Conservation (phyloP, 768 basidiomycete genomes). For the Amanita rubescens region DNA sequence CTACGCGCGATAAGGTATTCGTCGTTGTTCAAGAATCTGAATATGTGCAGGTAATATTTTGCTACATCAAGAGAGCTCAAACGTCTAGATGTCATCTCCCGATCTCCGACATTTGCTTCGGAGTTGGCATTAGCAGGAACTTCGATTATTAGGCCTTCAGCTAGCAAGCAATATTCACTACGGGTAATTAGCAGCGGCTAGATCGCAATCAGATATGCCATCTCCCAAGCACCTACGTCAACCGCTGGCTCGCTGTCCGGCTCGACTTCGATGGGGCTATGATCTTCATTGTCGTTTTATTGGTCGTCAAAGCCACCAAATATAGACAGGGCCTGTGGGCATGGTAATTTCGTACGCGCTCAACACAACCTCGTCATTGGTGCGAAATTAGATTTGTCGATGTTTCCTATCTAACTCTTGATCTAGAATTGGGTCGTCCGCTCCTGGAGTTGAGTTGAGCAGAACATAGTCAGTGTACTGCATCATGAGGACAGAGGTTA, state of each 20-base stretch:
- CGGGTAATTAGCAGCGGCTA: constrained; percentile 63
- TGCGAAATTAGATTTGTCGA: constrained; percentile 25
- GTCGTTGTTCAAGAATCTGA: not conserved
- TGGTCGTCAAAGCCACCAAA: constrained; percentile 69
- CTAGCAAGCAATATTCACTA: constrained; percentile 61
- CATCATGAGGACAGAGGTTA: constrained; percentile 73
- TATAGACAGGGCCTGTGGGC: constrained; percentile 86
- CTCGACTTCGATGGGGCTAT: constrained; percentile 78
- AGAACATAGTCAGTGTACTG: constrained; percentile 80
- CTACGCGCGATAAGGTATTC: constrained; percentile 65
- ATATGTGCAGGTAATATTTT: constrained; percentile 67
- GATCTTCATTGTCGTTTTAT: constrained; percentile 59
- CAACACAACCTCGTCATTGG: constrained; percentile 76
- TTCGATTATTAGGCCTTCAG: constrained; percentile 80
- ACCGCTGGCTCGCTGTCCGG: constrained; percentile 80
- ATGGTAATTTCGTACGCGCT: constrained; percentile 80
- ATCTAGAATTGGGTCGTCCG: constrained; percentile 75
- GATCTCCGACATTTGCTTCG: constrained; percentile 86
- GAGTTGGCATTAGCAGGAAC: constrained; percentile 70
- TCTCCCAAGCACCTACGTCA: constrained; percentile 63
- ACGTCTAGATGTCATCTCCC: constrained; percentile 81
- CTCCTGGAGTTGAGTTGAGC: constrained; percentile 81
- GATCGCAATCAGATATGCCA: constrained; percentile 84
- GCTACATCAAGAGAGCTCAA: constrained; percentile 83
- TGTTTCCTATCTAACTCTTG: not conserved